Evolutionary conservation across 179 eudicot genomes (phyloP), one percentile per base, ranked within the genome.

Genomic region (Beta lomatogona): DNA sequence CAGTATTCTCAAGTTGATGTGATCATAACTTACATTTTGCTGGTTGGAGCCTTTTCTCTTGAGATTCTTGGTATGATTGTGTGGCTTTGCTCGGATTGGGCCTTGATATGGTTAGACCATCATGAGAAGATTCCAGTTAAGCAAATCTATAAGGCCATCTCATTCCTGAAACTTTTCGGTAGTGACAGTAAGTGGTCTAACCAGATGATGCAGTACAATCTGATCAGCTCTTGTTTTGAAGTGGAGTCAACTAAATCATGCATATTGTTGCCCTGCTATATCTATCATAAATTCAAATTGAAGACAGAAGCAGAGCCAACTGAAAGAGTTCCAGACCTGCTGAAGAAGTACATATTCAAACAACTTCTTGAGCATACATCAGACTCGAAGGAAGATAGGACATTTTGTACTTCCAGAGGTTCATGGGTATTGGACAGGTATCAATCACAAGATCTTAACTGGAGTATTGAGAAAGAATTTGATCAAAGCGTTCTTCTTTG

Each of bases 401-500:
- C 25, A 10, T 75, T 79, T 41, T 84, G 83, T 50, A 77, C 73
- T 9, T 67, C 67, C 0, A 66, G 81, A 75, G 87, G 86, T 44
- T 65, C 79, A 65, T 81, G 81, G 25, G 68, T 78, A 15, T 66
- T 88, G 9, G n/a, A 31, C 5, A 7, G 82, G 15, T 46, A 57
- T 9, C 31, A 15, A 4, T 75, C 11, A 19, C 21, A 9, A 14
- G 36, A 64, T 41, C 46, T 81, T 18, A 55, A 78, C 6, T 79
- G 86, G 86, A 77, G 81, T 41, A 76, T 75, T 14, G 75, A 83
- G 31, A 73, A 71, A 54, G 88, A 89, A 46, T 86, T 86, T 59
- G 88, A 89, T 71, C 84, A 85, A 57, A 85, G 84, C 61, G 75
- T 89, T 58, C 88, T 89, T 28, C 25, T 89, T 18, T 87, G 86